phyloP scores from a whole-genome alignment of 352 stramenopile genomes.

The Phytopythium helicoides region DNA sequence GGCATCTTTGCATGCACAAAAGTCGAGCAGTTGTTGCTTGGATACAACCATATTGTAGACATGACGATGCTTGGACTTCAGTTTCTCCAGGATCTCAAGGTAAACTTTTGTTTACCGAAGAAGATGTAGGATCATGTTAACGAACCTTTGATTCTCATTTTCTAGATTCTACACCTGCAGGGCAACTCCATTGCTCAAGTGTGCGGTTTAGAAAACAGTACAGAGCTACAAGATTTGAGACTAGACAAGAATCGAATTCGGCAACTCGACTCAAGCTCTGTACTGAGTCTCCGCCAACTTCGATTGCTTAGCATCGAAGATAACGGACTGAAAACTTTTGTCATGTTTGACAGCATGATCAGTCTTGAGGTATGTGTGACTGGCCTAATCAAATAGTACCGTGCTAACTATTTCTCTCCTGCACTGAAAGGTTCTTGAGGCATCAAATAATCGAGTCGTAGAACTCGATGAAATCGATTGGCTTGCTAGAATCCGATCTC shows the following conservation, averaged over 20 bases:
- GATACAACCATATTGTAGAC: conserved; percentile 79
- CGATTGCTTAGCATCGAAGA: conserved; percentile 69
- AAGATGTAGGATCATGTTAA: no score
- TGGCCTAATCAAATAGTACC: no score
- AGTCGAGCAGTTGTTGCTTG: conserved; percentile 70
- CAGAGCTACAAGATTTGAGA: conserved; percentile 62
- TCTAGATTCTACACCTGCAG: conserved; percentile 69
- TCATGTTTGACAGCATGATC: conserved; percentile 61
- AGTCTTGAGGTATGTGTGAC: conserved; percentile 68
- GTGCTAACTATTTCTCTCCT: no score
- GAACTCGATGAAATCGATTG: conserved; percentile 85
- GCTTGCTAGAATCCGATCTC: conserved; percentile 43
- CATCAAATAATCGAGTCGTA: conserved; percentile 72
- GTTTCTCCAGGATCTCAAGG: conserved; percentile 65
- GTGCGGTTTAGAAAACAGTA: conserved; percentile 55
- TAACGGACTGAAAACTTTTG: conserved; percentile 73
- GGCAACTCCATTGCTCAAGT: conserved; percentile 79
- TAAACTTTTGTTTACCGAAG: no score
- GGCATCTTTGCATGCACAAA: conserved; percentile 60
- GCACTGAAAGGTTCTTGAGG: conserved; percentile 70
- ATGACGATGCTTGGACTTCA: conserved; percentile 68
- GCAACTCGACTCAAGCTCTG: conserved; percentile 60
- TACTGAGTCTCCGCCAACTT: conserved; percentile 44
- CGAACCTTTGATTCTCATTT: no score
- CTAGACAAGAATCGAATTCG: conserved; percentile 86